Base-by-base conservation (phyloP, 192 early-diverging fungal genomes). In the Dimargaris xerosporica region DNA sequence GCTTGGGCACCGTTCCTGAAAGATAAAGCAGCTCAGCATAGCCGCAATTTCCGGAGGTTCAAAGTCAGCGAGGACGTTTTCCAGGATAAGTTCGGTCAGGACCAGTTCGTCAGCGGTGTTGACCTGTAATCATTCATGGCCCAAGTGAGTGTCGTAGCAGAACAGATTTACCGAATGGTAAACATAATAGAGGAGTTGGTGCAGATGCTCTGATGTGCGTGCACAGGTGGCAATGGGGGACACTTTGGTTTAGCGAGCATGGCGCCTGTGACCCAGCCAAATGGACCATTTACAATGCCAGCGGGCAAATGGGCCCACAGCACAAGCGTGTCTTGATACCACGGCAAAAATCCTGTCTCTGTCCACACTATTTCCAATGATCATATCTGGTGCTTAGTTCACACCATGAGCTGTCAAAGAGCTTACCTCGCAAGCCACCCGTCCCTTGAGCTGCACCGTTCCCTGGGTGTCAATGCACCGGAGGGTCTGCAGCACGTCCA, bases 21-120 rank as follows among this genome's bases (percentile, higher is more conserved):
- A 96, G 54, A 98, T 86, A 80, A 98, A 98, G 45, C 83, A 86
- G 1, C 91, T 93, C 23, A 99, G 66, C 28, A 99, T 75, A 7
- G 93, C 94, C 5, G 93, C 94, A 45, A 91, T 89, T 68, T 99
- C 96, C 17, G 85, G 90, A 0, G 91, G 91, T 60, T 93, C 90
- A 56, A 82, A 93, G 56, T 89, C 84, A 0, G 84, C 86, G 39
- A 96, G 75, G 58, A 90, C 82, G 70, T 99, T 99, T 69, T 96
- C 87, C 39, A 99, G 73, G 28, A 99, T 87, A 30, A 99, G 75
- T 67, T 99, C 94, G 0, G 96, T 96, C 23, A 99, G 75, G 16
- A 96, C 78, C 46, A 99, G 75, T 68, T 91, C 94, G 67, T 99
- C 94, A 1, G 89, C 91, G 17, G 93, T 87, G 73, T 96, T 96